phyloP scores from a whole-genome alignment of 176 grass and related monocot species.

The Typha latifolia region DNA sequence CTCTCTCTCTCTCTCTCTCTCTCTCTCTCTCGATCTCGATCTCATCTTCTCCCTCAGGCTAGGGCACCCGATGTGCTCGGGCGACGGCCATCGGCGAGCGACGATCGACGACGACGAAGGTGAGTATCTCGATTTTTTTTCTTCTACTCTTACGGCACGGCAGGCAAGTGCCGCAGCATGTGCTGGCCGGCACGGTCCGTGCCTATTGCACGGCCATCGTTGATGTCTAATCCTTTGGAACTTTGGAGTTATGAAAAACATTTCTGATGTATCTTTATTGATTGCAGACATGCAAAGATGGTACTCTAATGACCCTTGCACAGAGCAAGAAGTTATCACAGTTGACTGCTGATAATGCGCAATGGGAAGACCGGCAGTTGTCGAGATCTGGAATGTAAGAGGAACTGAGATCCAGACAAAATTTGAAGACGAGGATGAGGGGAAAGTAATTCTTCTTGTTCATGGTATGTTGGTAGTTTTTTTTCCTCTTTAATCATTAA shows the following conservation, averaged over 20 bases:
- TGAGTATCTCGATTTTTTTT: too few relatives aligned
- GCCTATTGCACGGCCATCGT: too few relatives aligned
- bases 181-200: too few relatives aligned
- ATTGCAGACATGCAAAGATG: slow-evolving; percentile 78
- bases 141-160: too few relatives aligned
- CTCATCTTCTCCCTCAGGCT: too few relatives aligned
- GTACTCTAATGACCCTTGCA: slow-evolving; percentile 79
- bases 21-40: too few relatives aligned
- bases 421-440: slow-evolving; percentile 97
- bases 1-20: too few relatives aligned
- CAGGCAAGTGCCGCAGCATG: too few relatives aligned
- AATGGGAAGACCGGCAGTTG: slow-evolving; percentile 96
- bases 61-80: too few relatives aligned
- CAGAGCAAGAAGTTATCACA: slow-evolving; percentile 98
- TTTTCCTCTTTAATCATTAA: neutral
- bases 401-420: slow-evolving; percentile 94
- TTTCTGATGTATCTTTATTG: slow-evolving; percentile 16
- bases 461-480: slow-evolving; percentile 55
- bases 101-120: too few relatives aligned
- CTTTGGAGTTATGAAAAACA: slow-evolving; percentile 9
- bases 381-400: slow-evolving; percentile 89
- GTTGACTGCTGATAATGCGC: slow-evolving; percentile 94
- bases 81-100: too few relatives aligned
- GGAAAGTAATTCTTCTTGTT: slow-evolving; percentile 99
- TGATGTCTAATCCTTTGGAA: too few relatives aligned